Conservation (phyloP, 352 stramenopile genomes). For the Peronospora destructor region DNA sequence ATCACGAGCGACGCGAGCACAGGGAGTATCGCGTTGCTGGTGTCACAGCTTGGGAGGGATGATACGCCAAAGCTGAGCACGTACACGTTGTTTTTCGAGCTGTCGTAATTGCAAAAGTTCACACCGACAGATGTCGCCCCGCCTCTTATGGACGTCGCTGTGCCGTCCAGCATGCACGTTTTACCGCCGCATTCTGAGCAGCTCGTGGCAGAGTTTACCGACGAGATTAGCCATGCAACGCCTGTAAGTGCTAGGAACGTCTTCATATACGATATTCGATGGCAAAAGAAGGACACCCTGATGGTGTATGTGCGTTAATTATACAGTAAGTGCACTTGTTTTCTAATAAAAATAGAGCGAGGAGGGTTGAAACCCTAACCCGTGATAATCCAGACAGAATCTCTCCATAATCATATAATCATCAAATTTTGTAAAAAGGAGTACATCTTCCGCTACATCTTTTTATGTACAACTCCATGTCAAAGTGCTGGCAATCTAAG, state of each 20-base stretch:
- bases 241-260: conserved; percentile 12
- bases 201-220: conserved; percentile 25
- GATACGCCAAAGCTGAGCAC: conserved; percentile 41
- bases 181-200: conserved; percentile 50
- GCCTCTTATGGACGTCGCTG: conserved; percentile 25
- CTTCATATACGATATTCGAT: conserved; percentile 11
- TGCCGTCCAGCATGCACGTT: conserved; percentile 54
- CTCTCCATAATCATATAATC: background rate
- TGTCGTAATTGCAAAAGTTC: conserved; percentile 68
- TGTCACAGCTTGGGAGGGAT: conserved; percentile 43
- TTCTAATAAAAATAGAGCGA: conserved; percentile 18
- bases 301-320: conserved; percentile 5
- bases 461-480: too few relatives aligned
- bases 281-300: background rate
- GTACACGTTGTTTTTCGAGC: conserved; percentile 24
- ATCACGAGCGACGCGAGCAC: conserved; percentile 29
- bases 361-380: conserved; percentile 11
- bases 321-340: background rate
- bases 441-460: too few relatives aligned
- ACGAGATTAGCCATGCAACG: conserved; percentile 1
- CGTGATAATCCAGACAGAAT: background rate
- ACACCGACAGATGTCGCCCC: conserved; percentile 39
- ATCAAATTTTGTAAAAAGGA: too few relatives aligned
- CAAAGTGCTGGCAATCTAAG: too few relatives aligned
- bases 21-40: conserved; percentile 33